phyloP scores from a whole-genome alignment of 805 yeast species.

The Metschnikowia noctiluminum region DNA sequence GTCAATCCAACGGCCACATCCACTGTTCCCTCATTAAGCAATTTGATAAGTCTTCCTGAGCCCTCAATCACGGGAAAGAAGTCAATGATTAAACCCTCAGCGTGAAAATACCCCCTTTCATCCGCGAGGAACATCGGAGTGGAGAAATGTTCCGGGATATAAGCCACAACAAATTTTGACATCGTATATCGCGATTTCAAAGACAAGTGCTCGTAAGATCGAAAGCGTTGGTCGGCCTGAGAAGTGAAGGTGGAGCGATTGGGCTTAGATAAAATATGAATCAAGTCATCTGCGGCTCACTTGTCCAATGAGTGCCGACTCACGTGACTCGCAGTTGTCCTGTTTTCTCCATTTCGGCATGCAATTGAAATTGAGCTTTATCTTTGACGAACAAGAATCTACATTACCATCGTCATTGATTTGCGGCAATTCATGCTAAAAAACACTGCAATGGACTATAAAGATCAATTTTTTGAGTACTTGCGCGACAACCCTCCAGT shows the following conservation, averaged over 20 bases:
- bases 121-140: conserved; percentile 79
- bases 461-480: too few relatives aligned
- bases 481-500: too few relatives aligned
- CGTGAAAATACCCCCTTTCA: conserved; percentile 51
- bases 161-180: conserved; percentile 54
- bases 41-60: conserved; percentile 79
- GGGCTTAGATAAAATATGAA: not conserved
- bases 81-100: conserved; percentile 52
- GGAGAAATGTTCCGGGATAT: conserved; percentile 88
- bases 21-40: conserved; percentile 58
- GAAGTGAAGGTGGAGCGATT: not conserved
- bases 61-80: conserved; percentile 78
- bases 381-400: too few relatives aligned
- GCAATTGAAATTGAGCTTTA: too few relatives aligned
- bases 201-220: not conserved
- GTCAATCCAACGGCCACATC: conserved; percentile 87
- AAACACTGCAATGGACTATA: too few relatives aligned
- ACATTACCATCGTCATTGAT: not conserved
- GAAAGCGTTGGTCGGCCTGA: not conserved
- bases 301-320: too few relatives aligned
- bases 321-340: too few relatives aligned
- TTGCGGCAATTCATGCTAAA: not conserved
- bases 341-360: too few relatives aligned
- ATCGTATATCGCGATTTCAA: not conserved
- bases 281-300: not conserved